Evolutionary conservation across 1,284 basidiomycete species (phyloP).

Genomic region (Cryptococcus sp.): DNA sequence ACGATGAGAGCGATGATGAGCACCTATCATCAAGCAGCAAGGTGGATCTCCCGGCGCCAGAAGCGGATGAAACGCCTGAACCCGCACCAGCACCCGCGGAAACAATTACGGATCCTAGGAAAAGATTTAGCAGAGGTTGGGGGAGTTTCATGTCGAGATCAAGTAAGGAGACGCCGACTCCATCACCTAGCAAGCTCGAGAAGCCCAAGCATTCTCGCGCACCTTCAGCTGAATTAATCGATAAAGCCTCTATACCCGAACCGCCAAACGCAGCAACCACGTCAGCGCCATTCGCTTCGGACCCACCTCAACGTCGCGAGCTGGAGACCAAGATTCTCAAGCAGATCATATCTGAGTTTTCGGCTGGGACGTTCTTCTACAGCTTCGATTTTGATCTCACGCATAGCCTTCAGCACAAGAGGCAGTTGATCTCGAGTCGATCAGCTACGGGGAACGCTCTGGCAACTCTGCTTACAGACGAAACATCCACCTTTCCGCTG

Average conservation of each 20-base stretch:
- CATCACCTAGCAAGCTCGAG: conserved; percentile 10
- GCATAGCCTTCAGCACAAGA: conserved; percentile 50
- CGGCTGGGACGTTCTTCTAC: conserved; percentile 48
- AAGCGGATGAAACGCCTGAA: conserved; percentile 32
- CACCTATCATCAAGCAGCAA: background rate
- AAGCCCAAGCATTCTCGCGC: conserved; percentile 24
- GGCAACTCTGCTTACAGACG: conserved; percentile 18
- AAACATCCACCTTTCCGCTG: conserved; percentile 13
- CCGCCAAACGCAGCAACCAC: conserved; percentile 4
- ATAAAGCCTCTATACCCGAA: background rate
- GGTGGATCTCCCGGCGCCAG: conserved; percentile 12
- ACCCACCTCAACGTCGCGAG: conserved; percentile 39
- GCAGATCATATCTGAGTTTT: conserved; percentile 43
- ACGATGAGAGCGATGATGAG: conserved; percentile 1
- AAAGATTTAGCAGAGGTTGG: conserved; percentile 25
- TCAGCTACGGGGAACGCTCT: conserved; percentile 20
- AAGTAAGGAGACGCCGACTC: background rate
- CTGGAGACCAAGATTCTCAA: conserved; percentile 47
- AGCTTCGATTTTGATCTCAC: conserved; percentile 54
- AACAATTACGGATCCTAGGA: conserved; percentile 9
- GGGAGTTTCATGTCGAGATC: background rate
- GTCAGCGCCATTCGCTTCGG: conserved; percentile 13
- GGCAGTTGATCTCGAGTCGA: conserved; percentile 32
- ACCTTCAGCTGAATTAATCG: conserved; percentile 16
- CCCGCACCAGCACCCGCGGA: conserved; percentile 5